A percentile compares a stretch with the other conserved stretches of the same genome.
phyloP scores from a whole-genome alignment of 2,329 filamentous ascomycete species.

The Byssochlamys sp. region DNA sequence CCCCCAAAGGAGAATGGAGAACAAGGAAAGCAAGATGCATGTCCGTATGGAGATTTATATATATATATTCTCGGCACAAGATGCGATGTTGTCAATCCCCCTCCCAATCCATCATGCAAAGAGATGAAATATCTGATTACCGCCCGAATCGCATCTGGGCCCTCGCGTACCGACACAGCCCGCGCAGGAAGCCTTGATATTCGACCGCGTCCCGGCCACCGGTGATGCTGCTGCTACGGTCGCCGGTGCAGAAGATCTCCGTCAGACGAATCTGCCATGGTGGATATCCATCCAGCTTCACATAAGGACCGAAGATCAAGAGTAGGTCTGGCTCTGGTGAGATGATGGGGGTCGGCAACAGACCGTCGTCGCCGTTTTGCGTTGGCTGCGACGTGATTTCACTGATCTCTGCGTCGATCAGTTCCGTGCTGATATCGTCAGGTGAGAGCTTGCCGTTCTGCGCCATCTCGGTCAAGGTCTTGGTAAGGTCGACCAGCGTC shows the following conservation, averaged over 20 bases:
- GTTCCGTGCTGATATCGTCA: conserved; percentile 70
- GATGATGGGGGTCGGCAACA: conserved; percentile 33
- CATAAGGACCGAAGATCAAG: conserved; percentile 72
- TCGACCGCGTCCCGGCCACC: conserved; percentile 52
- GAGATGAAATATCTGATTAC: conserved; percentile 20
- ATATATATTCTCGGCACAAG: neutral
- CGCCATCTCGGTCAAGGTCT: conserved; percentile 88
- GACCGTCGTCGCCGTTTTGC: conserved; percentile 4
- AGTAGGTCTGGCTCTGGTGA: conserved; percentile 85
- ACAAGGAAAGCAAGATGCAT: neutral
- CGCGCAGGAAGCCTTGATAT: conserved; percentile 85
- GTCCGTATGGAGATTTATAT: neutral
- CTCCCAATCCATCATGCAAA: neutral
- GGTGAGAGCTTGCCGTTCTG: conserved; percentile 75
- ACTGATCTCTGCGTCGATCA: conserved; percentile 80
- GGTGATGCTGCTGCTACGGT: conserved; percentile 27
- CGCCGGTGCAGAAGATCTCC: conserved; percentile 68
- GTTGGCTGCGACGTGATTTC: conserved; percentile 39
- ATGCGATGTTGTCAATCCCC: neutral
- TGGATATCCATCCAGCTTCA: conserved; percentile 82
- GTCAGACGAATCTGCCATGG: conserved; percentile 93
- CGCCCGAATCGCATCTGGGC: conserved; percentile 80
- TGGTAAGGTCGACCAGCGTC: conserved; percentile 88
- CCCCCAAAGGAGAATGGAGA: neutral
- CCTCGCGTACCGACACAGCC: conserved; percentile 70